Percentiles rank a stretch among this genome's conserved stretches.
These are phyloP conservation scores for Kwoniella sp. DNA, from an alignment of 768 basidiomycete genomes.

Conservation along the genomic window DNA sequence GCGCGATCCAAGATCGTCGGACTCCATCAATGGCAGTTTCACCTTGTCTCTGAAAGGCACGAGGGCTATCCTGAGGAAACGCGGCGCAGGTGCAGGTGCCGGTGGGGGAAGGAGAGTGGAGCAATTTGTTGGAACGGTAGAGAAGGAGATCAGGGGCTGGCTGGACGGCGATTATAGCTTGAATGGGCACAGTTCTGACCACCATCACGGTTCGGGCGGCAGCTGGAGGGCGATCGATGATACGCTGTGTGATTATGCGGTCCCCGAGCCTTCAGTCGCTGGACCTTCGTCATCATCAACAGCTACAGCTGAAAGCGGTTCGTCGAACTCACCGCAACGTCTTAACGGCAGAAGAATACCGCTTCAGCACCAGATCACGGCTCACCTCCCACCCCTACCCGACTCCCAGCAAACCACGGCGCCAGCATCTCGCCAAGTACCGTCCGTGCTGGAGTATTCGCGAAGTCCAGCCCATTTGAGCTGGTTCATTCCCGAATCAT, in stretches of 20 bases:
- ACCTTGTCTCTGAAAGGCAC: conserved; percentile 50
- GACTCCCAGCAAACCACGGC: background rate
- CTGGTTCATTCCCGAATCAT: conserved; percentile 48
- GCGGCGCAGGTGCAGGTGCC: background rate
- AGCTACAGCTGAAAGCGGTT: background rate
- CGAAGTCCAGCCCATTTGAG: conserved; percentile 52
- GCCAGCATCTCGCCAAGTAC: conserved; percentile 2
- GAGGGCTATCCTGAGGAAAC: conserved; percentile 42
- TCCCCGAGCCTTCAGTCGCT: background rate
- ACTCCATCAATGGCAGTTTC: conserved; percentile 47
- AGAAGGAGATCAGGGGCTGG: conserved; percentile 46
- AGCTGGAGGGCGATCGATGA: conserved; percentile 32
- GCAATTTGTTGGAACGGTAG: conserved; percentile 38
- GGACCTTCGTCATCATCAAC: background rate
- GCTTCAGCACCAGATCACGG: conserved; percentile 27
- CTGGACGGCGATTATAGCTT: conserved; percentile 27
- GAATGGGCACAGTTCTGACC: too few species aligned
- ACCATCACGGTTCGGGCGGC: background rate
- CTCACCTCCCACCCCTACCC: conserved; percentile 23
- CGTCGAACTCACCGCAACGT: background rate
- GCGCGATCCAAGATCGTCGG: conserved; percentile 27
- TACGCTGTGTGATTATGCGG: conserved; percentile 12
- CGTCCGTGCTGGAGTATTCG: conserved; percentile 48
- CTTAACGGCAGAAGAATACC: conserved; percentile 28
- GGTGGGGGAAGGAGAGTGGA: conserved; percentile 45